Evolutionary conservation across 305 asterid species (phyloP).

Genomic region (Fraxinus greggii): DNA sequence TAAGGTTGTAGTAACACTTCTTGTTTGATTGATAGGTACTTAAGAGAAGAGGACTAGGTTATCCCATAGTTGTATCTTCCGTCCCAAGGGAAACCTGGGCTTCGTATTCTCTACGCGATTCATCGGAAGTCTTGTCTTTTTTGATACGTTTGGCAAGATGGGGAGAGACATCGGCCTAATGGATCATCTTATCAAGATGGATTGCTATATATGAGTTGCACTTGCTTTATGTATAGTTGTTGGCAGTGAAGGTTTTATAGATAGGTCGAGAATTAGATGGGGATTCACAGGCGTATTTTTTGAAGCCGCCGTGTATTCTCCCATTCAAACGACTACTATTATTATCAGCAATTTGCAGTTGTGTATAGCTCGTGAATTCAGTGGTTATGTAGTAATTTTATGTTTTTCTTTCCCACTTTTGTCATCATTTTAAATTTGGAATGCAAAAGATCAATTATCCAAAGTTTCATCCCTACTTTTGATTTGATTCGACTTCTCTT

Average conservation of each 20-base stretch:
- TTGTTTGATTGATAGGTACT: conserved; percentile 43
- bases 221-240: not conserved
- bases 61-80: conserved; percentile 63
- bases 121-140: conserved; percentile 61
- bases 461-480: not conserved
- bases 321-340: conserved; percentile 1
- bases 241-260: not conserved
- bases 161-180: conserved; percentile 26
- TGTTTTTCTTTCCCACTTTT: not conserved
- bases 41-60: conserved; percentile 45
- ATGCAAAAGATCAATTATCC: not conserved
- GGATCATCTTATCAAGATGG: not conserved
- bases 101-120: conserved; percentile 53
- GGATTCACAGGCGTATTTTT: conserved; percentile 29
- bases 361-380: not conserved
- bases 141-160: conserved; percentile 48
- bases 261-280: conserved; percentile 18
- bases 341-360: not conserved
- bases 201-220: not conserved
- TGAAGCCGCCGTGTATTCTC: conserved; percentile 23
- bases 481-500: not conserved
- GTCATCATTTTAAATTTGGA: not conserved
- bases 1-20: not conserved
- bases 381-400: not conserved
- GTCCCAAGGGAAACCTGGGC: conserved; percentile 64